phyloP scores from a whole-genome alignment of 129 eudicot genomes.

The Lonicera japonica region DNA sequence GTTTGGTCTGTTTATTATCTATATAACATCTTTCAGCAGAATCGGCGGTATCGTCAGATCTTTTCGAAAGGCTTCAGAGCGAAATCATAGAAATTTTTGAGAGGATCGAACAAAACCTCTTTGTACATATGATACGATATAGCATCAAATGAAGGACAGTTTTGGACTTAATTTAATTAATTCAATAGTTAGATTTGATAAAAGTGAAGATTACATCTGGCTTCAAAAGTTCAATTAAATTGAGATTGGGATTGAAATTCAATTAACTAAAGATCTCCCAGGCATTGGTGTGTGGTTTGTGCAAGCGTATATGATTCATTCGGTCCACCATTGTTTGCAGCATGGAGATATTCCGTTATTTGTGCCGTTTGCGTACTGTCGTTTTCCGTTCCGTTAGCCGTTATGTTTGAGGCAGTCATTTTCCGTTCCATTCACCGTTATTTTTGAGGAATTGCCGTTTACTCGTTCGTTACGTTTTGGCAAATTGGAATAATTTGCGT shows the following conservation, averaged over 20 bases:
- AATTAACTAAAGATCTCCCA: background rate
- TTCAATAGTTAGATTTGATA: background rate
- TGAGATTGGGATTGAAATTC: too few relatives aligned
- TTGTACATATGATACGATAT: conserved; percentile 23
- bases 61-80: background rate
- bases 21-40: conserved; percentile 29
- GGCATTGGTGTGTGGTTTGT: background rate
- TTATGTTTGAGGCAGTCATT: background rate
- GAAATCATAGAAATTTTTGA: conserved; percentile 13
- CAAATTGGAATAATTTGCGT: conserved; percentile 8
- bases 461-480: conserved; percentile 9
- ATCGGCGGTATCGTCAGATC: background rate
- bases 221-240: background rate
- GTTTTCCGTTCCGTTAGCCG: background rate
- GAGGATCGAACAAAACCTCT: background rate
- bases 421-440: too few relatives aligned
- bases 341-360: background rate
- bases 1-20: conserved; percentile 23
- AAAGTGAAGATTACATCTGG: background rate
- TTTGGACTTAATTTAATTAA: conserved; percentile 1
- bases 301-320: background rate
- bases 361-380: conserved; percentile 3
- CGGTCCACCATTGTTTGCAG: background rate
- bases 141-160: conserved; percentile 17
- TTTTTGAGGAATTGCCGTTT: background rate